Evolutionary conservation across 805 yeast species (phyloP).

Genomic region (Tetrapisispora taiwanensis): DNA sequence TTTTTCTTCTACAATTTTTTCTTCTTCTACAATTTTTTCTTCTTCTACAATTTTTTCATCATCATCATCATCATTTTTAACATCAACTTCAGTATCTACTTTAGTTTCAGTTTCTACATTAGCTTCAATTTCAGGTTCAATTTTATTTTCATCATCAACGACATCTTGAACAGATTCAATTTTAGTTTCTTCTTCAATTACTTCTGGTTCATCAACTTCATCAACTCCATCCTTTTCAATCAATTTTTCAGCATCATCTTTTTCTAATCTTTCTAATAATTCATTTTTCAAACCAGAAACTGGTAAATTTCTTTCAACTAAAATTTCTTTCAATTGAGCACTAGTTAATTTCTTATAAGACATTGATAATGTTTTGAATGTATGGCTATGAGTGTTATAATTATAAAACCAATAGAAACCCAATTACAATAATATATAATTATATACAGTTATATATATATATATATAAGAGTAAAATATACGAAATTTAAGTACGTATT

Average conservation of each 20-base stretch:
- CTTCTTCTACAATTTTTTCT: constrained; percentile 2
- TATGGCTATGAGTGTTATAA: too few relatives aligned
- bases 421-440: too few relatives aligned
- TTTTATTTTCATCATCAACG: not conserved
- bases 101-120: too few relatives aligned
- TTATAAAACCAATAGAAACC: too few relatives aligned
- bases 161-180: too few relatives aligned
- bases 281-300: constrained; percentile 76
- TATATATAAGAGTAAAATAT: too few relatives aligned
- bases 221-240: constrained; percentile 5
- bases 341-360: constrained; percentile 59
- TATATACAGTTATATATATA: too few relatives aligned
- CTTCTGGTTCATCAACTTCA: not conserved
- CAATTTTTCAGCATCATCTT: constrained; percentile 6
- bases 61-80: not conserved
- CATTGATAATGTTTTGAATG: not conserved
- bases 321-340: constrained; percentile 69
- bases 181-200: not conserved
- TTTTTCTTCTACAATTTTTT: constrained; percentile 7
- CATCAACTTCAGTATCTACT: too few relatives aligned
- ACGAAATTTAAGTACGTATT: too few relatives aligned
- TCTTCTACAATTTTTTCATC: not conserved
- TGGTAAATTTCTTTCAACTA: constrained; percentile 58
- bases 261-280: constrained; percentile 44
- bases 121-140: constrained; percentile 5